Evolutionary conservation across 1,139 yeast species (phyloP).

Genomic region (Diutina mesorugosa): DNA sequence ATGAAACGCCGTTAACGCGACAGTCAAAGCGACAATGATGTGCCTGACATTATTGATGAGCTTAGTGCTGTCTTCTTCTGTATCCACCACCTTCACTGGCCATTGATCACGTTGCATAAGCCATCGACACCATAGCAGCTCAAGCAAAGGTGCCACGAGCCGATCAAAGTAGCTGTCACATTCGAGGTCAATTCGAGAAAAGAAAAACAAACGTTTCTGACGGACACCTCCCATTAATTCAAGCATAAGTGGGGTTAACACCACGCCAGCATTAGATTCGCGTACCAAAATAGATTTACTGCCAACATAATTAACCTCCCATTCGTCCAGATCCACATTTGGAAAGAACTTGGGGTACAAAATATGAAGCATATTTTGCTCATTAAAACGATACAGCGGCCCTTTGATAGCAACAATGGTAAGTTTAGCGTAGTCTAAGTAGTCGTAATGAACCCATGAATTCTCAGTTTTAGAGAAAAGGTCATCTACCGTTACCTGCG

Average conservation of each 20-base stretch:
- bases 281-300: background rate
- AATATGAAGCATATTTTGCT: slow-evolving; percentile 34
- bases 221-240: background rate
- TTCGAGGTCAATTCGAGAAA: background rate
- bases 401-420: slow-evolving; percentile 33
- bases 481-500: background rate
- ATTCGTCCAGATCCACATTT: slow-evolving; percentile 31
- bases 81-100: background rate
- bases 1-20: background rate
- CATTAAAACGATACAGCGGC: slow-evolving; percentile 21
- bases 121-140: background rate
- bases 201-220: background rate
- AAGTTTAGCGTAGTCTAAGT: slow-evolving; percentile 25
- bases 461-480: slow-evolving; percentile 13
- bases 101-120: background rate
- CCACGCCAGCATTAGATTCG: background rate
- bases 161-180: background rate
- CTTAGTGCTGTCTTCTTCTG: background rate
- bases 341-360: slow-evolving; percentile 35
- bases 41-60: background rate
- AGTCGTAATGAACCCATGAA: slow-evolving; percentile 23
- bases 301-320: slow-evolving; percentile 10
- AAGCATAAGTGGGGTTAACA: background rate
- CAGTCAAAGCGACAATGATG: background rate
- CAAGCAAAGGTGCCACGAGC: background rate